A percentile compares a stretch with the other conserved stretches of the same genome.
phyloP scores from a whole-genome alignment of 2,329 filamentous ascomycete species.

The Alternaria postmessia region DNA sequence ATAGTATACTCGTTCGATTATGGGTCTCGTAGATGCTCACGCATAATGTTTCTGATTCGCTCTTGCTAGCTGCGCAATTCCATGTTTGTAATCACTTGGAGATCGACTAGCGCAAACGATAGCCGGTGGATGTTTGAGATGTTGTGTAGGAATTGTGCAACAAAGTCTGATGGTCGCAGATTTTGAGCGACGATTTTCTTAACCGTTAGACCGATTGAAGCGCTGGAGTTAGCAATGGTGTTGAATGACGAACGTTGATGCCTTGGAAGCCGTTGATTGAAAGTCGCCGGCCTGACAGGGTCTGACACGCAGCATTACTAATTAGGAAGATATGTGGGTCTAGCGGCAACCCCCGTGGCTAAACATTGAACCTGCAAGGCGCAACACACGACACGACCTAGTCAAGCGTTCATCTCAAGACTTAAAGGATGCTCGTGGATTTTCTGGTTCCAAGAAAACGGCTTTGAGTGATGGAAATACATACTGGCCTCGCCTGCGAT shows the following conservation, averaged over 20 bases:
- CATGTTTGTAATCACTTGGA: slow-evolving; percentile 14
- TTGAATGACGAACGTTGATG: slow-evolving; percentile 10
- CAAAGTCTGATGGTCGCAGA: background rate
- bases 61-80: slow-evolving; percentile 19
- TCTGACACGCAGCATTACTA: background rate
- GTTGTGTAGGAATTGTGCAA: background rate
- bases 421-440: background rate
- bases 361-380: slow-evolving; percentile 5
- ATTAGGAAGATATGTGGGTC: slow-evolving; percentile 4
- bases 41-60: slow-evolving; percentile 7
- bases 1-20: background rate
- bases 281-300: background rate
- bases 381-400: background rate
- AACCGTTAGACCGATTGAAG: background rate
- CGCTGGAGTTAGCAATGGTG: background rate
- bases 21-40: background rate
- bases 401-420: background rate
- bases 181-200: background rate
- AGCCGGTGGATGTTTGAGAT: slow-evolving; percentile 1
- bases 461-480: background rate
- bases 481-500: background rate
- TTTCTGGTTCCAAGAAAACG: too few species aligned
- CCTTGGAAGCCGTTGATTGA: slow-evolving; percentile 3
- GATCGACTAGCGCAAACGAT: slow-evolving; percentile 10
- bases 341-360: slow-evolving; percentile 9